Base-by-base conservation (phyloP, 805 yeast genomes). In the Lachancea mirantina region DNA sequence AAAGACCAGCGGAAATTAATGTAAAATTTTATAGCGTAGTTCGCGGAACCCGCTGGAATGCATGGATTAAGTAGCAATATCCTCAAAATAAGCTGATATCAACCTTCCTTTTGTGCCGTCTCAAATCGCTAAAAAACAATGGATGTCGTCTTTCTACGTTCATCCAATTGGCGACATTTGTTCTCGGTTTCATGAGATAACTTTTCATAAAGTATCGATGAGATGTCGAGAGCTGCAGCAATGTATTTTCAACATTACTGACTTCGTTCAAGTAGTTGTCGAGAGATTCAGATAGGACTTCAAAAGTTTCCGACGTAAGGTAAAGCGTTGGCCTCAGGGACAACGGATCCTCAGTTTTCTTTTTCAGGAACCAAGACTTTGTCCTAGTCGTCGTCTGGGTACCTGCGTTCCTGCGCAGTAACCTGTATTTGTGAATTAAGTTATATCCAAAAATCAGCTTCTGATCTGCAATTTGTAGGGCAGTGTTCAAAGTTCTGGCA, bases 361-460 rank as follows among this genome's bases (percentile, higher is more conserved):
- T 42, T 24, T 43, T 35, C 17, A 50, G 30, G n/a, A 46, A 32
- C 48, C 51, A 43, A 8, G 52, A 29, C 11, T 29, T 27, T 13
- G 40, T 35, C 28, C 41, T 41, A 4, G 45, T 40, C 7, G 32
- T 19, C 8, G 46, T 37, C 19, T 36, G 38, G 17, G 42, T 41
- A 11, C 33, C 25, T 4, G 45, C 33, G 7, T 28, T 19, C 28
- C 39, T 46, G 19, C 34, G 42, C 13, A 49, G 35, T 15, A 41
- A 37, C 36, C 59, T 47, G 17, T 32, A 38, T 29, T 51, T 55
- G 34, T 49, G 57, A 18, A 38, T 57, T 43, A 47, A 41, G 22
- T 50, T 55, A 27, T 40, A 55, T 5, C 69, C 69, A 36, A 62
- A 63, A 30, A 64, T 56, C n/a, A 64, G 39, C 19, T 43, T 54